Evolutionary conservation across 2,329 filamentous ascomycete genomes (phyloP), one percentile per base, ranked within the genome.

Genomic region (Claviceps sp.): DNA sequence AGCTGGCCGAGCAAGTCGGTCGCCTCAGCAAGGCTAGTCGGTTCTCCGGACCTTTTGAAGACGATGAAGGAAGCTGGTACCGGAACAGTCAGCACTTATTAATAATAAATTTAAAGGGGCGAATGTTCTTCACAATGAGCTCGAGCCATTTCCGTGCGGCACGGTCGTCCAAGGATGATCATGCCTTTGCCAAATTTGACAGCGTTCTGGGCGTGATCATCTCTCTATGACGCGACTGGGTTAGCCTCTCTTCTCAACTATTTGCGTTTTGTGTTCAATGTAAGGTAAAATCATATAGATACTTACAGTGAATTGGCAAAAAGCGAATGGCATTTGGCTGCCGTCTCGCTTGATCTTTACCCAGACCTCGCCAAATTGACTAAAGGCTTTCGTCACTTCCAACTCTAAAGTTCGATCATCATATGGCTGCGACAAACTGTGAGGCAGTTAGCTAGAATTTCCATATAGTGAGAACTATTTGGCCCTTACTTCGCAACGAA

Each of bases 401-500:
- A 67, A 65, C 53, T 78, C 70, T 14, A 84, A 69, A n/a, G 66
- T 66, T 8, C 65, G 60, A 55, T 83, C 78, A 9, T 71, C 68
- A 51, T 71, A 65, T 1, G 66, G 60, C 56, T 78, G 71, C 0
- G 76, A 69, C 2, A 83, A 69, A 52, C 80, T 82, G 37, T 5
- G 46, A 13, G 13, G 34, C 5, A 47, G 47, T 62, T 53, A 60
- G 58, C 8, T 34, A 45, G 6, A 23, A 17, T 16, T 11, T 34
- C 14, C 29, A 47, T 5, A 17, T 37, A 5, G 2, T 4, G 2
- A 13, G 34, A 20, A 42, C 43, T 16, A 16, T 38, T n/a, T 42
- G 47, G 13, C 13, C 70, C 77, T 69, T 71, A 83, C 81, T 84
- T 84, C 36, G 80, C 81, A 39, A 82, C 79, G 58, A 84, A 84